Conservation (phyloP, 2,329 filamentous ascomycete species). For the Diaporthe destruens region DNA sequence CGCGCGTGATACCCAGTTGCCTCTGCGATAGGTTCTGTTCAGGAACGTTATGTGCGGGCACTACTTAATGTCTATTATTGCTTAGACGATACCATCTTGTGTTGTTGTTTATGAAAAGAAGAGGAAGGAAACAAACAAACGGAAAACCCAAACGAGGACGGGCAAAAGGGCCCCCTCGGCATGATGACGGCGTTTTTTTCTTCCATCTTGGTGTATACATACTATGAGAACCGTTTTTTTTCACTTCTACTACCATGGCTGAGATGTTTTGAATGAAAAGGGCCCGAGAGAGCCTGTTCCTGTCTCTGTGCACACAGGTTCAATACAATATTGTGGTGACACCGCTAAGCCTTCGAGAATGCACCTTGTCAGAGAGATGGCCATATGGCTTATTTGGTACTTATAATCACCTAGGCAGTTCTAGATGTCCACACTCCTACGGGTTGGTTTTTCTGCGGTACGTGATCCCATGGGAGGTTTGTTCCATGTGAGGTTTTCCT, state of each 20-base stretch:
- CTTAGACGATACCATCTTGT: constrained; percentile 35
- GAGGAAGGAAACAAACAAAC: background rate
- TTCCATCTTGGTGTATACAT: constrained; percentile 31
- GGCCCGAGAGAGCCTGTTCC: too few relatives aligned
- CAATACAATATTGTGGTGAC: too few relatives aligned
- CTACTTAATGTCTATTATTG: constrained; percentile 39
- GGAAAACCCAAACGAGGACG: constrained; percentile 14
- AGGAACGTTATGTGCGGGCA: constrained; percentile 39
- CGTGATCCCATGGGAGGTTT: too few relatives aligned
- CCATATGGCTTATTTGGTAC: too few relatives aligned
- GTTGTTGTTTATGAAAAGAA: background rate
- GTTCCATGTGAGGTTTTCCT: too few relatives aligned
- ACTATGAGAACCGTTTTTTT: constrained; percentile 30
- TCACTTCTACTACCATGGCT: constrained; percentile 34
- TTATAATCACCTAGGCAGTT: too few relatives aligned
- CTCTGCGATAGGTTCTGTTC: constrained; percentile 67
- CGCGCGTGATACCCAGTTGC: constrained; percentile 80
- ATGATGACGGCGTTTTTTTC: constrained; percentile 35
- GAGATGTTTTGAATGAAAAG: constrained; percentile 2
- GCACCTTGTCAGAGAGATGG: too few relatives aligned
- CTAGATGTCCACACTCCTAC: too few relatives aligned
- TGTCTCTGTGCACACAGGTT: too few relatives aligned
- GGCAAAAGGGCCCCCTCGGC: constrained; percentile 12
- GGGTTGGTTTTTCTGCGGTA: too few relatives aligned
- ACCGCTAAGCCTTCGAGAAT: too few relatives aligned